Percentiles rank a stretch among this genome's conserved stretches.
Evolutionary conservation across 1,284 basidiomycete species (phyloP).

Genomic region (Rhodotorula sp.): DNA sequence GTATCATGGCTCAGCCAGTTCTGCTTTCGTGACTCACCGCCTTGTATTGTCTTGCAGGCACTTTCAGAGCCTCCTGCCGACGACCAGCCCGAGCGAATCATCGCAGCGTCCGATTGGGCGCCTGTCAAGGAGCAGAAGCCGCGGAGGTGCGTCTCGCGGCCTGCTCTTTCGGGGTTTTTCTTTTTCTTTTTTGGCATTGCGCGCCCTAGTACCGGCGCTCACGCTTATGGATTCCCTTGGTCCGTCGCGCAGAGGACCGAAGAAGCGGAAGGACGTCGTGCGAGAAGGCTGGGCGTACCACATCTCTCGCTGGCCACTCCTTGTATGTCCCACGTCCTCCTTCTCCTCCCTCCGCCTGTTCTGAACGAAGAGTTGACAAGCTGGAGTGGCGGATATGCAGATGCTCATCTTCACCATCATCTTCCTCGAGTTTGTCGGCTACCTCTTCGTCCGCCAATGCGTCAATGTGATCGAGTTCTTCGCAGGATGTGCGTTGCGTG

Average conservation of each 20-base stretch:
- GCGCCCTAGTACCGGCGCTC: too few species aligned
- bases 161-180: not conserved
- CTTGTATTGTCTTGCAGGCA: not conserved
- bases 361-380: not conserved
- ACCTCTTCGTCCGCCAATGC: slow-evolving; percentile 82
- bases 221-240: slow-evolving; percentile 7
- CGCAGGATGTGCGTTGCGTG: slow-evolving; percentile 66
- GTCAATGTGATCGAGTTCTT: slow-evolving; percentile 92
- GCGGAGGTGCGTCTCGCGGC: slow-evolving; percentile 54
- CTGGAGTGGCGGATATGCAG: slow-evolving; percentile 51
- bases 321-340: slow-evolving; percentile 58
- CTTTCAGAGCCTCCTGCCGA: slow-evolving; percentile 24
- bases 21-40: too few species aligned
- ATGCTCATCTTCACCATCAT: slow-evolving; percentile 81
- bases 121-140: slow-evolving; percentile 78
- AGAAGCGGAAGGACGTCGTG: slow-evolving; percentile 50
- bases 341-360: not conserved
- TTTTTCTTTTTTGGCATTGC: too few species aligned
- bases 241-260: slow-evolving; percentile 52
- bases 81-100: slow-evolving; percentile 62
- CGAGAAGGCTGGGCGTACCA: slow-evolving; percentile 73
- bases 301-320: slow-evolving; percentile 80
- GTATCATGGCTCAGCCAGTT: too few species aligned
- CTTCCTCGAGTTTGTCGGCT: slow-evolving; percentile 73
- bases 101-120: slow-evolving; percentile 87